Base-by-base conservation (phyloP, 345 rosid species). In the Luvunga scandens region DNA sequence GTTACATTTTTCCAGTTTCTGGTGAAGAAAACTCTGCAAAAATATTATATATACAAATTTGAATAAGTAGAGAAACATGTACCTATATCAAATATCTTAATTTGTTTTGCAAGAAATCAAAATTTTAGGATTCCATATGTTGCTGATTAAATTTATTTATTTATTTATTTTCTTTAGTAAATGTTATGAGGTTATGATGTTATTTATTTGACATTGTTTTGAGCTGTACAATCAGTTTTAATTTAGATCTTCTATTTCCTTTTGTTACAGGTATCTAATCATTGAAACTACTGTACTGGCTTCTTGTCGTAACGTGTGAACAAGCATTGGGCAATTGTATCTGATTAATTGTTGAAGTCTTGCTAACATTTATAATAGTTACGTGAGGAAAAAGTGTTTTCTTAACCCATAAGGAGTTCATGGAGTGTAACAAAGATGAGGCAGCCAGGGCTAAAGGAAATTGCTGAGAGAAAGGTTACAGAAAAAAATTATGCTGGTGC, bases 391-490 rank as follows among this genome's bases (percentile, higher is more conserved):
- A 76, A 69, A 66, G 24, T 61, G 31, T 53, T 14, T 76, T 78
- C 70, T n/a, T 66, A 66, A 30, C 18, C 66, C 38, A 6, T 56
- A 33, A 10, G 73, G n/a, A 64, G 77, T 9, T 66, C 48, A 93
- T 95, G 97, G 99, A 95, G 79, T 95, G 99, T 85, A 95, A 93
- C 72, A 92, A 83, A 85, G 99, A 93, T 36, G 99, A 93, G 84
- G 98, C 99, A 38, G 68, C 81, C 77, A 88, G 92, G 83, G 98
- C 99, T 14, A 92, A n/a, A 88, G 83, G 92, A 91, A 73, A 90
- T 95, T 83, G 97, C 99, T 57, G 99, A 88, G 83, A 90, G 88
- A 80, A 95, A 95, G 86, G 75, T 92, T 70, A 69, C 73, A 9
- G 93, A 91, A 59, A 91, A 87, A 73, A 95, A 95, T 82, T 89